Evolutionary conservation across 2,329 filamentous ascomycete genomes (phyloP).

Genomic region (Magnaporthiopsis incrustans): DNA sequence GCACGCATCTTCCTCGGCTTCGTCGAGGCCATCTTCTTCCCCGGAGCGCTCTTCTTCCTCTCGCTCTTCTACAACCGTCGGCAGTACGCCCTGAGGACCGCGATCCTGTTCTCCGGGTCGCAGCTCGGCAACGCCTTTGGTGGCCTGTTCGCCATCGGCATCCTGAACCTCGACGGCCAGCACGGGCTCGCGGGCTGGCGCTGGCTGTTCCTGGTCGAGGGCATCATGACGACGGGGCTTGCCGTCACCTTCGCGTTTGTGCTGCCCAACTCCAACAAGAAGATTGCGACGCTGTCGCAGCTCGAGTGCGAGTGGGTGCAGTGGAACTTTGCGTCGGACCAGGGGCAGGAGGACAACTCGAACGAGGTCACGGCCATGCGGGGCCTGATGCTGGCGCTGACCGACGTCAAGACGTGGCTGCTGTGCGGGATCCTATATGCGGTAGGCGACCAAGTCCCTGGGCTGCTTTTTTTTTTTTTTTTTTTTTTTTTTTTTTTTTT

Average conservation of each 20-base stretch:
- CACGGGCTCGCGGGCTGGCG: constrained; percentile 19
- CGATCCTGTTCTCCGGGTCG: constrained; percentile 24
- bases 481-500: too few species aligned
- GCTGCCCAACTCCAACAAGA: constrained; percentile 17
- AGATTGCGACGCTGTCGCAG: constrained; percentile 14
- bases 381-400: constrained; percentile 22
- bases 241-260: constrained; percentile 15
- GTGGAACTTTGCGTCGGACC: constrained; percentile 16
- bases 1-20: constrained; percentile 43
- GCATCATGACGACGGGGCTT: constrained; percentile 15
- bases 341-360: constrained; percentile 16
- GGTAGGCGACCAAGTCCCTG: constrained; percentile 8
- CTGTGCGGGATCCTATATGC: constrained; percentile 24
- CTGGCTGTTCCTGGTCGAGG: constrained; percentile 24
- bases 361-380: constrained; percentile 19
- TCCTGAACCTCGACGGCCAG: constrained; percentile 19
- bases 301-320: constrained; percentile 16
- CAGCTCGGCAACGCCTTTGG: constrained; percentile 27
- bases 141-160: constrained; percentile 25
- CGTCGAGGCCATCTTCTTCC: constrained; percentile 48
- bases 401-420: constrained; percentile 28
- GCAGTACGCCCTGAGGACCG: constrained; percentile 24
- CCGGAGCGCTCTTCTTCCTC: constrained; percentile 30
- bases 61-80: constrained; percentile 32
- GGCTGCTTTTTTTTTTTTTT: not conserved